Evolutionary conservation across 805 yeast genomes (phyloP).

Genomic region (Debaryomyces castellii): DNA sequence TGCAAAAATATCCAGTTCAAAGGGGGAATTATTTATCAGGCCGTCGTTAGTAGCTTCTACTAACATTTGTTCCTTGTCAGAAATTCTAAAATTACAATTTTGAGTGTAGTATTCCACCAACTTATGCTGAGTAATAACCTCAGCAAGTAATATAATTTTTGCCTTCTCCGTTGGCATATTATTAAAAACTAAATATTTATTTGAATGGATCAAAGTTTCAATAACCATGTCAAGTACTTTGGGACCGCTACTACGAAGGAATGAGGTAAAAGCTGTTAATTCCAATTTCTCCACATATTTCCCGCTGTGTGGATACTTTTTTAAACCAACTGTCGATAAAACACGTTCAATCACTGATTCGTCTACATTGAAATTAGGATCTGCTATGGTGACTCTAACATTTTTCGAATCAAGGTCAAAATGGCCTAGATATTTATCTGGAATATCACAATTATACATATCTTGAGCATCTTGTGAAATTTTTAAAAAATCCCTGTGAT

Average conservation of each 20-base stretch:
- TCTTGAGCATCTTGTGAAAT: conserved; percentile 18
- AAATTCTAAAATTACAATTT: conserved; percentile 36
- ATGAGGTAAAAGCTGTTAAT: conserved; percentile 54
- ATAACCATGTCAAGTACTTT: conserved; percentile 23
- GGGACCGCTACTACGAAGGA: conserved; percentile 40
- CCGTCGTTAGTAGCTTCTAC: conserved; percentile 16
- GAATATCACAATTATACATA: conserved; percentile 25
- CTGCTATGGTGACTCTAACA: conserved; percentile 15
- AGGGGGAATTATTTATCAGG: conserved; percentile 10
- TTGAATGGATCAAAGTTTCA: conserved; percentile 11
- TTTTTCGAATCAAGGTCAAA: conserved; percentile 19
- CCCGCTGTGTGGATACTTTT: not conserved
- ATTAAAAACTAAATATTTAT: conserved; percentile 4
- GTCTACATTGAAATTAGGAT: conserved; percentile 15
- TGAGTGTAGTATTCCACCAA: conserved; percentile 44
- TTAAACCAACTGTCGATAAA: conserved; percentile 25
- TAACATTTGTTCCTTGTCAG: conserved; percentile 17
- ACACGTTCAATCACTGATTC: conserved; percentile 18
- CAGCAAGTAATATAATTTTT: conserved; percentile 31
- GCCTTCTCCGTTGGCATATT: conserved; percentile 3
- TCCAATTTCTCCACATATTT: conserved; percentile 27
- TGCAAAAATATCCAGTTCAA: conserved; percentile 39
- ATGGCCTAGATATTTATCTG: conserved; percentile 15
- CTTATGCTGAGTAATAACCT: conserved; percentile 50
- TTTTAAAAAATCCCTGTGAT: conserved; percentile 22